phyloP scores from a whole-genome alignment of 2,329 filamentous ascomycete genomes.

The Fulvia fulva region DNA sequence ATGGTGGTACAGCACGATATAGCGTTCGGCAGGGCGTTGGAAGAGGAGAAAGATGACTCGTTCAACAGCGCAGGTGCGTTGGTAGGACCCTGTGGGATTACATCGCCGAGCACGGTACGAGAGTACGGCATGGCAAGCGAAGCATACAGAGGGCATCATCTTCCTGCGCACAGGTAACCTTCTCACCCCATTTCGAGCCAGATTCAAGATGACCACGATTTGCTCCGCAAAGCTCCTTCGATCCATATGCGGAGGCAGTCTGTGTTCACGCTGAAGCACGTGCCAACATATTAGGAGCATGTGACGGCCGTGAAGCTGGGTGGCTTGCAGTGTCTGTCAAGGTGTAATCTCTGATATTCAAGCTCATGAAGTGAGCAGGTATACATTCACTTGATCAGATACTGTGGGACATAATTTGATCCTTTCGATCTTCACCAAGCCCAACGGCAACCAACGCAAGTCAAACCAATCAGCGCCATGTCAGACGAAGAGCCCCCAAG shows the following conservation, averaged over 20 bases:
- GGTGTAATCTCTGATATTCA: neutral
- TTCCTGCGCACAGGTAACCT: too few relatives aligned
- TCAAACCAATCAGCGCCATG: too few relatives aligned
- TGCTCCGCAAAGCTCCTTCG: too few relatives aligned
- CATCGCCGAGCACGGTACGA: too few relatives aligned
- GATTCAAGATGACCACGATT: too few relatives aligned
- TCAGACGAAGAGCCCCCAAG: neutral
- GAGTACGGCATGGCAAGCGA: too few relatives aligned
- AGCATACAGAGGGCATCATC: too few relatives aligned
- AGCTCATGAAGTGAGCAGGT: neutral
- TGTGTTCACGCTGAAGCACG: too few relatives aligned
- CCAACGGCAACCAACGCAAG: too few relatives aligned
- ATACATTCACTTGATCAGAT: neutral
- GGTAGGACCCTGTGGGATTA: neutral
- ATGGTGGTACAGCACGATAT: neutral
- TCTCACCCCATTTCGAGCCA: too few relatives aligned
- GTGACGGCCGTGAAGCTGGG: neutral
- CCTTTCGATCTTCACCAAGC: neutral
- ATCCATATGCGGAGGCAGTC: too few relatives aligned
- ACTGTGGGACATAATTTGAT: neutral
- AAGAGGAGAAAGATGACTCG: neutral
- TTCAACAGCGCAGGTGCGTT: neutral
- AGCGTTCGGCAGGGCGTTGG: conserved; percentile 1
- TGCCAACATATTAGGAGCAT: neutral
- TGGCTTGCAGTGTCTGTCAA: too few relatives aligned